Evolutionary conservation across 2,329 filamentous ascomycete species (phyloP).

Genomic region (Tolypocladium ophioglossoides): DNA sequence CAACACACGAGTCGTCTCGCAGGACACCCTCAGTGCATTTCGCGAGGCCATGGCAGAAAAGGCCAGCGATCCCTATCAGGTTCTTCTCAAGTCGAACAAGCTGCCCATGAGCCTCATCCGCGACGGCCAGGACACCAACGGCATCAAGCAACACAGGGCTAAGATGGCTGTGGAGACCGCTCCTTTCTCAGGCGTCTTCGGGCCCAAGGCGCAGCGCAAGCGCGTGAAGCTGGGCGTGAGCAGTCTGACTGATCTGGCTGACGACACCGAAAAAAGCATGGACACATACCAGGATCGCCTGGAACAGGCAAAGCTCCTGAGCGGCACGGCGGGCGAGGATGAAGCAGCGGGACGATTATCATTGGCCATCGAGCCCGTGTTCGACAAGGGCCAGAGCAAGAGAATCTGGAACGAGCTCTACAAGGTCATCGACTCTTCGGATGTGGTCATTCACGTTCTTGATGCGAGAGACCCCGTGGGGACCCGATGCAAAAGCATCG

Average conservation of each 20-base stretch:
- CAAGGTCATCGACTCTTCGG: constrained; percentile 91
- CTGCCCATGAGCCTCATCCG: constrained; percentile 89
- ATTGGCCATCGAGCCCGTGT: constrained; percentile 73
- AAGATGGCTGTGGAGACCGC: constrained; percentile 87
- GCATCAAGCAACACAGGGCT: constrained; percentile 82
- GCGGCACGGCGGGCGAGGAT: constrained; percentile 52
- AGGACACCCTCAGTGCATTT: constrained; percentile 79
- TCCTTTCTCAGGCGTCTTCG: constrained; percentile 83
- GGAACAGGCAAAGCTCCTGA: constrained; percentile 68
- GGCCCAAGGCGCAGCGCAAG: constrained; percentile 87
- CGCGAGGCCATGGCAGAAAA: constrained; percentile 87
- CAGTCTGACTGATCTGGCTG: constrained; percentile 72
- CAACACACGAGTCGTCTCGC: constrained; percentile 81
- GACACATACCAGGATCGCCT: constrained; percentile 70
- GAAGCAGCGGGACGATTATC: constrained; percentile 40
- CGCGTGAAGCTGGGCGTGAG: constrained; percentile 79
- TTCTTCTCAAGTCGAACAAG: constrained; percentile 95
- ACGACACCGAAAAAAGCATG: constrained; percentile 69
- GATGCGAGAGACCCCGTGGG: constrained; percentile 85
- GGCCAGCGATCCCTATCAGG: constrained; percentile 81
- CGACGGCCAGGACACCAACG: constrained; percentile 67
- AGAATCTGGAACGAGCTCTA: constrained; percentile 95
- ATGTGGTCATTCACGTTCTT: constrained; percentile 90
- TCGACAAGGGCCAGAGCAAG: constrained; percentile 90
- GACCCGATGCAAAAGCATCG: constrained; percentile 65